Base-by-base conservation (phyloP, 257 asterid species). In the Jacaranda mimosifolia region DNA sequence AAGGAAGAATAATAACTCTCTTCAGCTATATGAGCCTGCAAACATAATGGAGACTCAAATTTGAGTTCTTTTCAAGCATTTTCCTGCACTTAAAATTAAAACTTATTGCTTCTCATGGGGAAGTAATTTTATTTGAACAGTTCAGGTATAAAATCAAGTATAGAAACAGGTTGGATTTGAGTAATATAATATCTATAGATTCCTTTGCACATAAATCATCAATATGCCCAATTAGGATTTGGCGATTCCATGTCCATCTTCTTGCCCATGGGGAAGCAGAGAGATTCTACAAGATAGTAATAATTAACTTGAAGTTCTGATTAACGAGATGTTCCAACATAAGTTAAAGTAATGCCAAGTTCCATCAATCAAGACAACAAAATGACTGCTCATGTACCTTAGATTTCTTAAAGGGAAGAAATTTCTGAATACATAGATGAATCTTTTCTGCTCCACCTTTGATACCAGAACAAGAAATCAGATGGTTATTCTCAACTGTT, bases 141-240 rank as follows among this genome's bases (percentile, higher is more conserved):
- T 13, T 58, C 21, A 26, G 1, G 32, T 0, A 3, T 46, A 60
- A 11, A 67, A 71, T 36, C 36, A 76, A 39, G 65, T 45, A 69
- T n/a, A 45, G 17, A 26, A 26, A 26, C 1, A 40, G 51, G 7
- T 52, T 9, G 65, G 38, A 69, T 32, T 35, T 48, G 17, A 38
- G 52, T n/a, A 48, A 68, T 43, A 68, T 58, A 65, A 45, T 63
- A 58, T 72, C 59, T 52, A 39, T 4, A 9, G 9, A 63, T 87
- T 90, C 98, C 98, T 89, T 83, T 46, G 82, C 75, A 82, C 88
- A 79, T 75, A 90, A 70, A 67, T 88, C 91, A 18, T 73, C 79
- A 73, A 90, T 85, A 79, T 89, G 92, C 69, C 85, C 90, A 49
- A 90, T 84, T 68, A 93, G 85, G 64, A 85, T 83, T 52, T 75